Evolutionary conservation across 2,329 filamentous ascomycete genomes (phyloP), one percentile per base, ranked within the genome.

Genomic region (Colletotrichum euphorbiae): DNA sequence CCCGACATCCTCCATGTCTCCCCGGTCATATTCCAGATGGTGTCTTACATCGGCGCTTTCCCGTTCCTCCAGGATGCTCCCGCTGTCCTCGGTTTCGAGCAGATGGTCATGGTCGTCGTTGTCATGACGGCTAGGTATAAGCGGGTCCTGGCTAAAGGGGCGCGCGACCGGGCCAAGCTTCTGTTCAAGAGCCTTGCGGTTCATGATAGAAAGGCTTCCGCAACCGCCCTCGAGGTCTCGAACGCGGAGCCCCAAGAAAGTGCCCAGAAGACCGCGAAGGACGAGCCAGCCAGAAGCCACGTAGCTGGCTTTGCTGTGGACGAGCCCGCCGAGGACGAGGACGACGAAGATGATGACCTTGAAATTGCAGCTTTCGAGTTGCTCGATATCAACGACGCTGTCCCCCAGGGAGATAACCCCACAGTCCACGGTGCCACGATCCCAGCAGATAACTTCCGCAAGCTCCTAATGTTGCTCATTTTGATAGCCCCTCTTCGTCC

Each of bases 131-230:
- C 91, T 73, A 84, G 91, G 67, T 91, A 92, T 75, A 84, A 83
- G 54, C 84, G 85, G 31, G 89, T 93, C 7, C 76, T 93, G 40
- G 84, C 85, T 62, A 84, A 83, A 67, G 85, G 87, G 2, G 84
- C 84, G 31, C 81, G 81, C 19, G 87, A 89, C 73, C 84, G 89
- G 70, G 83, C 84, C 31, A 89, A 89, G 76, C 81, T 93, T 56
- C 75, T 93, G 11, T 94, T 93, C 78, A 87, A 87, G 73, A 91
- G 91, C 73, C 74, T 93, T 72, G 90, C 91, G 6, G 90, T 93
- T 3, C 89, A 91, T 72, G 91, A 93, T 74, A 85, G 89, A 56
- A 84, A 83, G 69, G 77, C 84, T 2, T 82, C 82, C 12, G 78
- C 77, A 59, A 75, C 42, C 51, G 74, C 60, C 64, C 62, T 65